phyloP scores from a whole-genome alignment of 108 stramenopile genomes.

The Bacterosira constricta region DNA sequence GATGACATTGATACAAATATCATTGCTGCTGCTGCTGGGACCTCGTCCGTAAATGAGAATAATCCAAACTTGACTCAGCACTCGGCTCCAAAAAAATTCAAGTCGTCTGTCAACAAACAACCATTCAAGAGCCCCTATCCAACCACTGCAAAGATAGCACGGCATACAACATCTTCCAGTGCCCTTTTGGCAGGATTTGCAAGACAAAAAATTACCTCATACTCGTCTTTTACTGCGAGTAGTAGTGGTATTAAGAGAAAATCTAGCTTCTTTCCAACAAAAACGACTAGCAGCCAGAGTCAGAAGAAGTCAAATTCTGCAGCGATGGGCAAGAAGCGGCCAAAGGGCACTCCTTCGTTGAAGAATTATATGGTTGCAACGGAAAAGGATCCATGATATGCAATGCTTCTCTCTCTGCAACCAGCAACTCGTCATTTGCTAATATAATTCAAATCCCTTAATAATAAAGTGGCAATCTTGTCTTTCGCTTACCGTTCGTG shows the following conservation, averaged over 20 bases:
- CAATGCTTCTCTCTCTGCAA: too few relatives aligned
- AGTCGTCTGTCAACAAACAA: slow-evolving; percentile 20
- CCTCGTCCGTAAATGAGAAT: background rate
- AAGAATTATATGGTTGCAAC: too few relatives aligned
- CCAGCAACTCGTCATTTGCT: too few relatives aligned
- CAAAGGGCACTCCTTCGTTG: too few relatives aligned
- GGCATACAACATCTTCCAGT: slow-evolving; percentile 21
- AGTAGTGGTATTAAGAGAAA: background rate
- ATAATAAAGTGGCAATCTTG: too few relatives aligned
- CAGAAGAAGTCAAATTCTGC: background rate
- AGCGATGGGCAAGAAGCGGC: too few relatives aligned
- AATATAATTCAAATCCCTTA: too few relatives aligned
- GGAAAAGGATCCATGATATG: too few relatives aligned
- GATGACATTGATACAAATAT: background rate
- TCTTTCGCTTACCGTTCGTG: too few relatives aligned
- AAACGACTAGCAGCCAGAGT: background rate
- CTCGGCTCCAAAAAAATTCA: background rate
- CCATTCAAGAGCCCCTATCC: slow-evolving; percentile 39
- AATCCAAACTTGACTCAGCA: background rate
- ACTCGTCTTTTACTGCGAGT: background rate
- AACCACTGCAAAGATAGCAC: background rate
- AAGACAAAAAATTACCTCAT: slow-evolving; percentile 4
- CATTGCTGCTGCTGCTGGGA: background rate
- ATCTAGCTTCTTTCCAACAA: background rate
- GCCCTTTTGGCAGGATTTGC: slow-evolving; percentile 40